Base-by-base conservation (phyloP, 1,284 basidiomycete genomes). In the Porphyrellus sp. region DNA sequence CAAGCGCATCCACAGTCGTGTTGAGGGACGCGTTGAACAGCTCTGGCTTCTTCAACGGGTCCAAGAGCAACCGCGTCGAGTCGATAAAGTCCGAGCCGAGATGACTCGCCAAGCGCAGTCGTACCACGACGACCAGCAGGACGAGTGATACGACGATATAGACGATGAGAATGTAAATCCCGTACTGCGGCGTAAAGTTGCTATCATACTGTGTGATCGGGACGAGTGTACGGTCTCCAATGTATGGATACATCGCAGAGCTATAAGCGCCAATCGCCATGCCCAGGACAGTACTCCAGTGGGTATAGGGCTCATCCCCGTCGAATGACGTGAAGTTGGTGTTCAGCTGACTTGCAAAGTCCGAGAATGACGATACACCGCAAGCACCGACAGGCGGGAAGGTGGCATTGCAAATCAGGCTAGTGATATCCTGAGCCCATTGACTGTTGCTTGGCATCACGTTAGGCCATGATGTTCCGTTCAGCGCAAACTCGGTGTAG, bases 351-450 rank as follows among this genome's bases (percentile, higher is more conserved):
- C n/a, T n/a, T 20, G 55, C 41, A 23, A 55, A 41, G 35, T 61
- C 40, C 8, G 16, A 21, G 34, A 63, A 16, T 23, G 39, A 33
- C 1, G 16, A 33, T 24, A 38, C 27, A 33, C 25, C 0, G 12
- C 48, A 48, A 6, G 0, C 1, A 5, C 45, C 38, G 20, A 48
- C 3, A 18, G 15, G 2, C 15, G 46, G 33, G 4, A 11, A 24
- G 11, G 31, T 43, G 23, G 56, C 21, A 4, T 63, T 52, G 42
- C 59, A 59, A 15, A 63, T 38, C 9, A 63, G 18, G 47, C 16
- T 45, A 7, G 41, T 33, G 25, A 59, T 52, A 28, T 63, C 59
- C 42, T 51, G 30, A 21, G 57, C 57, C 57, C 62, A 61, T 5
- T 34, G 60, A 7, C 27, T 39, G 37, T 42, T 43, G 3, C 5